Conservation (phyloP, 352 stramenopile species). For the Hyaloperonospora arabidopsidis region DNA sequence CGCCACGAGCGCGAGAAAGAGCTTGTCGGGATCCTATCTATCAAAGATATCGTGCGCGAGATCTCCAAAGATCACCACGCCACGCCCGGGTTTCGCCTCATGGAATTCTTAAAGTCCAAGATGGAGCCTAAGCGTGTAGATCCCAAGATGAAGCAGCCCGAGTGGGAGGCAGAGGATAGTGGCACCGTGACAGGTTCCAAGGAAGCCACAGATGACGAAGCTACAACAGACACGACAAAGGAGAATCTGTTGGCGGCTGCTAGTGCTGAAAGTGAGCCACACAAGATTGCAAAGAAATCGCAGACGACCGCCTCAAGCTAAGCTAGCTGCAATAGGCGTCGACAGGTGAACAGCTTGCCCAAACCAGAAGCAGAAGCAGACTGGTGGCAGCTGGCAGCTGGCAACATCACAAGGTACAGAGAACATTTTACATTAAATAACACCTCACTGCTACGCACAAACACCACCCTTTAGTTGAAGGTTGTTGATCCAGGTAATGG, state of each 20-base stretch:
- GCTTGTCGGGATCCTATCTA: conserved; percentile 69
- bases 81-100: conserved; percentile 64
- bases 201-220: conserved; percentile 1
- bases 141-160: conserved; percentile 15
- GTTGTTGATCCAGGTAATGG: conserved; percentile 11
- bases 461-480: conserved; percentile 31
- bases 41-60: conserved; percentile 83
- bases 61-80: conserved; percentile 74
- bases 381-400: no score
- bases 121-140: conserved; percentile 47
- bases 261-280: conserved; percentile 8
- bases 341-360: no score
- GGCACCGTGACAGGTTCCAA: conserved; percentile 9
- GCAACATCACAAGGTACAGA: no score
- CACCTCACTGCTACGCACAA: conserved; percentile 13
- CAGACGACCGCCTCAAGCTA: conserved; percentile 1
- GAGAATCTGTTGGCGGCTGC: conserved; percentile 1
- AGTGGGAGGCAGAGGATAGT: conserved; percentile 14
- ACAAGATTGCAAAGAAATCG: conserved; percentile 12
- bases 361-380: no score
- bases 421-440: conserved; percentile 22
- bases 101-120: conserved; percentile 83
- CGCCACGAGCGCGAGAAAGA: conserved; percentile 74
- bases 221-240: conserved; percentile 7
- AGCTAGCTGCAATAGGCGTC: no score